Base-by-base conservation (phyloP, 2,329 filamentous ascomycete genomes). In the Teratosphaeriaceae sp. region DNA sequence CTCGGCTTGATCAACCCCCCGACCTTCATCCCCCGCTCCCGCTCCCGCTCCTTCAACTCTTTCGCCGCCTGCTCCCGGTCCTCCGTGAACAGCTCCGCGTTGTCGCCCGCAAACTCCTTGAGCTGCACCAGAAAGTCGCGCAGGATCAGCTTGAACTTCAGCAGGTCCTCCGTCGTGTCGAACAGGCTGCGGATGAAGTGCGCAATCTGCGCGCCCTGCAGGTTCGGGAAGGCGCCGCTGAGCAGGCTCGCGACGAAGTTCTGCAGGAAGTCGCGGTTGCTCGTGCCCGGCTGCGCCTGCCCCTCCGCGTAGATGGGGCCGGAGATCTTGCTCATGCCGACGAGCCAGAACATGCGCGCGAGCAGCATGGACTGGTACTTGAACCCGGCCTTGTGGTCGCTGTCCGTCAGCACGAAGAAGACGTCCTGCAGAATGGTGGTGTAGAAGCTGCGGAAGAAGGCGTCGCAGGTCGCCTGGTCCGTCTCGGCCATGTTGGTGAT, bases 381-480 rank as follows among this genome's bases (percentile, higher is more conserved):
- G 75, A 98, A 98, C 1, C 92, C 92, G 48, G 92, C 92, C 73
- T 98, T 98, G 76, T 98, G 92, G 58, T 98, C 92, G 47, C 85
- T 90, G 61, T 98, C 92, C 0, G 92, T 97, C 40, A 98, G 78
- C 31, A 98, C 92, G 60, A 96, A 98, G 75, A 98, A 94, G 12
- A 98, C 88, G 58, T 98, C 92, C 67, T 98, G 92, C 39, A 98
- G 73, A 53, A 98, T 97, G 1, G 86, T 82, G 42, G 94, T 82
- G 67, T 92, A 98, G 72, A 97, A 98, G 63, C 89, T 88, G 66
- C 94, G 88, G 81, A 98, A 98, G 75, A 98, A 98, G 31, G 87
- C 82, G 56, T 88, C 94, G 51, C 89, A 86, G 0, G 88, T 97
- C 59, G 83, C 75, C 16, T 79, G 70, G 63, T 97, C 89, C 1